Conservation (phyloP, 345 rosid genomes). For the rapeseed (Brassica napus) region Da-Ae NC_063450.1:35641001-35641500, state of each 20-base stretch:
- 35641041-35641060: too few relatives aligned
- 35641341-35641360: neutral
- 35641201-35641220: neutral
- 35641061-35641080: too few relatives aligned
- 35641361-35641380: neutral
- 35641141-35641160: neutral
- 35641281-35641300: neutral
- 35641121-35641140: too few relatives aligned
- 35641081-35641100: too few relatives aligned
- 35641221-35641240: neutral
- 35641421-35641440: neutral
- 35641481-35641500: neutral
- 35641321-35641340: neutral
- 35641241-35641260: neutral
- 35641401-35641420: neutral
- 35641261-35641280: neutral
- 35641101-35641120: too few relatives aligned
- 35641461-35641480: too few relatives aligned
- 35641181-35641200: conserved; percentile 5
- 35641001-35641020: too few relatives aligned
- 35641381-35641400: neutral
- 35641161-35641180: neutral
- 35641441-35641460: too few relatives aligned
- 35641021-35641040: too few relatives aligned
- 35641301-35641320: neutral